Percentiles rank a stretch among this genome's conserved stretches.
These are phyloP conservation scores for Daldinia bambusicola DNA, from an alignment of 495 filamentous ascomycete genomes.

Conservation along the genomic window DNA sequence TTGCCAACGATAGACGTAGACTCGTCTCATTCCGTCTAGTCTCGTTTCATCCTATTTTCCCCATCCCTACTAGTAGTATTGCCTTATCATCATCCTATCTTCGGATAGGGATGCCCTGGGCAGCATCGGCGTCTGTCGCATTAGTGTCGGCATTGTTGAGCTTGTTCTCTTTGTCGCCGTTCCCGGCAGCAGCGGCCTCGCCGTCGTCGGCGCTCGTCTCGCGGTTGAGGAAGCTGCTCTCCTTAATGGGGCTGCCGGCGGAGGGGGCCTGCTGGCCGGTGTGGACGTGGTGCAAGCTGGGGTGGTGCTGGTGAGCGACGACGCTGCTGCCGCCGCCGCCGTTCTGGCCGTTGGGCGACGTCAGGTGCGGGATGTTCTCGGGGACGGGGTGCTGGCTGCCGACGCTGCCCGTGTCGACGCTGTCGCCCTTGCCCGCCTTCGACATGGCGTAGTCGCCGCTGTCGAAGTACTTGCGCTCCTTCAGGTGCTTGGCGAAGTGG, in stretches of 20 bases:
- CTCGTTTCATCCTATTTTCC: background rate
- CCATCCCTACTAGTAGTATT: background rate
- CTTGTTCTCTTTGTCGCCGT: slow-evolving; percentile 42
- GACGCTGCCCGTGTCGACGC: slow-evolving; percentile 91
- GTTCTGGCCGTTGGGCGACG: slow-evolving; percentile 67
- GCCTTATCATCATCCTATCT: slow-evolving; percentile 48
- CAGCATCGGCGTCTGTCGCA: slow-evolving; percentile 20
- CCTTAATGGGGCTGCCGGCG: slow-evolving; percentile 84
- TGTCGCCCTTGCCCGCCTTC: slow-evolving; percentile 96
- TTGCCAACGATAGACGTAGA: background rate
- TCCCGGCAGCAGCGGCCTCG: slow-evolving; percentile 51
- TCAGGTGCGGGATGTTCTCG: slow-evolving; percentile 94
- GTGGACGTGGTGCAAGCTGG: slow-evolving; percentile 54
- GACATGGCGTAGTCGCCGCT: slow-evolving; percentile 97
- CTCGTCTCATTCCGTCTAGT: background rate
- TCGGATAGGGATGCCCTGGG: slow-evolving; percentile 72
- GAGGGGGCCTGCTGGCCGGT: slow-evolving; percentile 62
- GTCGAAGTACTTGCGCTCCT: slow-evolving; percentile 99
- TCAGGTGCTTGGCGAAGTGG: slow-evolving; percentile 95
- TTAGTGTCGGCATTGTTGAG: background rate
- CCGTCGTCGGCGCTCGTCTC: slow-evolving; percentile 78
- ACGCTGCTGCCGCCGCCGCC: slow-evolving; percentile 61
- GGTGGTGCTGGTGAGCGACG: slow-evolving; percentile 54
- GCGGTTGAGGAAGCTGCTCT: slow-evolving; percentile 82
- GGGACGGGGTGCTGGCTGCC: slow-evolving; percentile 94